phyloP scores from a whole-genome alignment of 345 rosid genomes.

The Rhizophora apiculata region DNA sequence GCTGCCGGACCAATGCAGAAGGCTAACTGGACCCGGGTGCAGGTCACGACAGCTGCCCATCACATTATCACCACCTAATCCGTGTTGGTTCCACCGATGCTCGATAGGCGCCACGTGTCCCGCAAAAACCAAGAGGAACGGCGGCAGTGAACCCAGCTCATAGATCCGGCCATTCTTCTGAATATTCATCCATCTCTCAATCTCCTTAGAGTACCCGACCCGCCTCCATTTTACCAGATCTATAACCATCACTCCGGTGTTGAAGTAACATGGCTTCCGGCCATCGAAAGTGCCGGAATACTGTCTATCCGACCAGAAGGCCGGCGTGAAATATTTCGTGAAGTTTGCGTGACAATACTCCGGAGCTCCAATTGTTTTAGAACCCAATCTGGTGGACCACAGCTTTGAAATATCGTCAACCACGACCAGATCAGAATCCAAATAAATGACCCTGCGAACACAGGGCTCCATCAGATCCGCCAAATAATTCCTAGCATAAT shows the following conservation, averaged over 20 bases:
- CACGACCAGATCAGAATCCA: conserved; percentile 91
- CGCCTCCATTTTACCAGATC: conserved; percentile 88
- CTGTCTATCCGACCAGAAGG: conserved; percentile 62
- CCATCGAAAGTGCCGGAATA: conserved; percentile 52
- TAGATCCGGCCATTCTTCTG: conserved; percentile 85
- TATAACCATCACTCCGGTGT: conserved; percentile 95
- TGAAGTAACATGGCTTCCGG: conserved; percentile 75
- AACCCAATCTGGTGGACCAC: conserved; percentile 61
- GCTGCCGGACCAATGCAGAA: conserved; percentile 97
- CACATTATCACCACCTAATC: conserved; percentile 90
- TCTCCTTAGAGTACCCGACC: conserved; percentile 64
- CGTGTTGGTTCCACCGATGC: conserved; percentile 98
- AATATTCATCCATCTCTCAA: conserved; percentile 96
- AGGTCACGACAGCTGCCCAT: conserved; percentile 86
- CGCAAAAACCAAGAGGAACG: conserved; percentile 74
- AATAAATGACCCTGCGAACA: conserved; percentile 76
- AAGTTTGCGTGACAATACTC: conserved; percentile 97
- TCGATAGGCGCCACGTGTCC: conserved; percentile 89
- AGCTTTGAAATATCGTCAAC: conserved; percentile 82
- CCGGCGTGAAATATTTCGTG: conserved; percentile 72
- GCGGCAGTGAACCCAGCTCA: conserved; percentile 91
- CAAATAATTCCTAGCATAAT: conserved; percentile 87
- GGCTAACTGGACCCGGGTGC: conserved; percentile 90
- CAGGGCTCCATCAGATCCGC: conserved; percentile 85
- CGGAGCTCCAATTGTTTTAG: conserved; percentile 87